These are phyloP conservation scores for cucumber (Cucumis sativus) DNA, from an alignment of 306 rosid genomes.

Conservation along the genomic window Cucumber_9930_V3 NC_026659.2:13737001-13737500, in stretches of 20 bases:
- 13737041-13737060: neutral
- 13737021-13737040: neutral
- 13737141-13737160: neutral
- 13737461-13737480: constrained; percentile 94
- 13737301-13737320: constrained; percentile 73
- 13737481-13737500: constrained; percentile 79
- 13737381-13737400: constrained; percentile 73
- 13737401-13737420: constrained; percentile 83
- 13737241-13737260: constrained; percentile 22
- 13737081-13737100: neutral
- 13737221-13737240: constrained; percentile 17
- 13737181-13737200: constrained; percentile 21
- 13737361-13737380: constrained; percentile 61
- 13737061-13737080: neutral
- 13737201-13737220: constrained; percentile 33
- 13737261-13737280: constrained; percentile 79
- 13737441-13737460: constrained; percentile 59
- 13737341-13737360: constrained; percentile 84
- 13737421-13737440: constrained; percentile 49
- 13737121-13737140: constrained; percentile 2
- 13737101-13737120: neutral
- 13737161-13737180: constrained; percentile 22
- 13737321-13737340: constrained; percentile 94
- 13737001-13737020: neutral
- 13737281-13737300: constrained; percentile 58